Percentiles rank a stretch among this genome's conserved stretches.
Conservation (phyloP, 106 monocot genomes). For the Allium fistulosum region DNA sequence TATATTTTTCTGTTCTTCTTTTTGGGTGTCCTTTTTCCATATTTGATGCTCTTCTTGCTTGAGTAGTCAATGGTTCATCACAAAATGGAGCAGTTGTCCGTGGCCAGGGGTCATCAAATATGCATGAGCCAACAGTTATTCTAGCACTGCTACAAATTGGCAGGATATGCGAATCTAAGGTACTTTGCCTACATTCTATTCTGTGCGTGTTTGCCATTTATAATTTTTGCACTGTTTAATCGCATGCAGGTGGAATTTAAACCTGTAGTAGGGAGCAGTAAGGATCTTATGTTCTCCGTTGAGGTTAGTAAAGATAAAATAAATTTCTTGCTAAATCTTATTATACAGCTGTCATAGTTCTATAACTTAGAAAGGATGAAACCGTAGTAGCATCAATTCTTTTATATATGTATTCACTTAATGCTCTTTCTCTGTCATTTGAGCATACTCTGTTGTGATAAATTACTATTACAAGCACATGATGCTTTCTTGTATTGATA, state of each 20-base stretch:
- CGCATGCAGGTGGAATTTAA: conserved; percentile 58
- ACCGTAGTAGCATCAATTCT: too few species aligned
- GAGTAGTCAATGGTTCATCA: conserved; percentile 40
- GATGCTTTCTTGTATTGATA: too few species aligned
- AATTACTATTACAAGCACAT: too few species aligned
- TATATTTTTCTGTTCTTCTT: neutral
- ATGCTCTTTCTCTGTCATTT: too few species aligned
- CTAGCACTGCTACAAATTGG: conserved; percentile 71
- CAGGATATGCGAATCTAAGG: conserved; percentile 63
- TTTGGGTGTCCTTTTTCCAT: neutral
- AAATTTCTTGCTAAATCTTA: too few species aligned
- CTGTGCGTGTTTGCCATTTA: neutral
- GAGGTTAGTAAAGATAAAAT: conserved; percentile 31
- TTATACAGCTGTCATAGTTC: too few species aligned
- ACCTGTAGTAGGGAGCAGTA: conserved; percentile 35
- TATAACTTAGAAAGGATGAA: too few species aligned
- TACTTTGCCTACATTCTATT: conserved; percentile 11
- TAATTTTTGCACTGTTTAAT: conserved; percentile 5
- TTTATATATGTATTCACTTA: too few species aligned
- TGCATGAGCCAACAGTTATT: conserved; percentile 24
- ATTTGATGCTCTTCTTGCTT: conserved; percentile 9
- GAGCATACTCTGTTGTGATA: too few species aligned
- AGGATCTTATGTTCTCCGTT: conserved; percentile 46
- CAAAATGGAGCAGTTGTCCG: conserved; percentile 17
- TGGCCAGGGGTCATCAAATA: conserved; percentile 19